These are phyloP conservation scores for Blastocystis sp. DNA, from an alignment of 352 stramenopile species.

Conservation along the genomic window DNA sequence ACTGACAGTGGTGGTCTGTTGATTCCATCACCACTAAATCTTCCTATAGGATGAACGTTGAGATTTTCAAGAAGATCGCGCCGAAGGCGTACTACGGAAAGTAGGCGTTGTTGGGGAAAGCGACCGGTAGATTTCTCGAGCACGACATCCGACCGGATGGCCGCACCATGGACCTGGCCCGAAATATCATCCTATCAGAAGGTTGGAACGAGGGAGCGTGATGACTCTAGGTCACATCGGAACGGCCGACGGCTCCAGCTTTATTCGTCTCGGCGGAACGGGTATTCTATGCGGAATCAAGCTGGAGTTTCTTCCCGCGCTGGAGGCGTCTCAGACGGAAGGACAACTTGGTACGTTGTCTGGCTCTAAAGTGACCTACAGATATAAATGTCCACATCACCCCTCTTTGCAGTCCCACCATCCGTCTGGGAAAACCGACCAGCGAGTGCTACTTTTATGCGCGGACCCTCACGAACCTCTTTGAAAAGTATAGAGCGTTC, in stretches of 20 bases:
- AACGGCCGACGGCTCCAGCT: constrained; percentile 44
- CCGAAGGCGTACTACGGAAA: constrained; percentile 46
- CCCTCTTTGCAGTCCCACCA: not conserved
- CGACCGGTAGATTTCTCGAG: constrained; percentile 39
- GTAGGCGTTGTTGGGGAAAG: not conserved
- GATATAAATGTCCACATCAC: constrained; percentile 28
- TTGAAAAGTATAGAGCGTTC: not conserved
- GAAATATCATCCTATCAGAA: constrained; percentile 19
- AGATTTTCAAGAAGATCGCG: constrained; percentile 46
- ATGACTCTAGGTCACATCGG: constrained; percentile 36
- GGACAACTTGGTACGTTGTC: constrained; percentile 4
- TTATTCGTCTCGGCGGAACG: constrained; percentile 46
- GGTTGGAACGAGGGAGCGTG: not conserved
- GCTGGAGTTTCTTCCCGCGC: not conserved
- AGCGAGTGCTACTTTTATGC: constrained; percentile 10
- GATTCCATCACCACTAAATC: not conserved
- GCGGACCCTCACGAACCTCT: not conserved
- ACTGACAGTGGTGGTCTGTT: not conserved
- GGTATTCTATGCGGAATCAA: constrained; percentile 52
- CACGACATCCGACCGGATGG: constrained; percentile 45
- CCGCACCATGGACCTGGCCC: not conserved
- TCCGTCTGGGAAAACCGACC: not conserved
- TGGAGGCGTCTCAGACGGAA: not conserved
- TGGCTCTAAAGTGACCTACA: not conserved
- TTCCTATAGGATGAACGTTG: constrained; percentile 13